Conservation (phyloP, 306 rosid species). For the Malus sieversii region DNA sequence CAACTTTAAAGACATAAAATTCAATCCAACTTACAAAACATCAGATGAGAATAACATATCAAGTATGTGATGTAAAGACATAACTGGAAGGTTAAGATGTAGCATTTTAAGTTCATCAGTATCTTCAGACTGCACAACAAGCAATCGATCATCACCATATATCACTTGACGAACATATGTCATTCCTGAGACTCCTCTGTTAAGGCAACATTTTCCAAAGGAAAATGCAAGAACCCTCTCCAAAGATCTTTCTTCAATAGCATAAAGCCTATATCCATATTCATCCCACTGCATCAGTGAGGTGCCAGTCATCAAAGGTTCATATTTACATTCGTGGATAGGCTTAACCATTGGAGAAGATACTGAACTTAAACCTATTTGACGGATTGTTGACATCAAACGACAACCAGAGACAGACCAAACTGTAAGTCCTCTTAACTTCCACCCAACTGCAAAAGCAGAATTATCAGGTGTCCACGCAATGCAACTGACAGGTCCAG, state of each 20-base stretch:
- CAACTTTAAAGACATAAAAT: neutral
- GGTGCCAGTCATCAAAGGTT: slow-evolving; percentile 91
- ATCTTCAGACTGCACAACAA: slow-evolving; percentile 92
- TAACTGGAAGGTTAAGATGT: slow-evolving; percentile 94
- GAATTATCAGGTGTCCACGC: slow-evolving; percentile 99
- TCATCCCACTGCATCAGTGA: slow-evolving; percentile 95
- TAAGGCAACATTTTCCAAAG: slow-evolving; percentile 94
- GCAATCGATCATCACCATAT: slow-evolving; percentile 82
- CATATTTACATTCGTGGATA: slow-evolving; percentile 64
- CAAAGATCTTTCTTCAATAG: slow-evolving; percentile 62
- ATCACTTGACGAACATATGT: slow-evolving; percentile 87
- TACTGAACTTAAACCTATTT: slow-evolving; percentile 81
- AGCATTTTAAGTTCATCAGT: slow-evolving; percentile 94
- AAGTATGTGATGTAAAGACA: slow-evolving; percentile 31
- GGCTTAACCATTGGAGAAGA: slow-evolving; percentile 83
- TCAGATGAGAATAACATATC: neutral
- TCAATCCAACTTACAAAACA: slow-evolving; percentile 10
- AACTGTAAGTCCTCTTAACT: slow-evolving; percentile 88
- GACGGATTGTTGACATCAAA: slow-evolving; percentile 92
- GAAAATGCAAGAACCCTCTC: slow-evolving; percentile 87
- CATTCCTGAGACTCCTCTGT: slow-evolving; percentile 94
- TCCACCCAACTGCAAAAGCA: slow-evolving; percentile 99
- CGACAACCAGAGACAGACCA: slow-evolving; percentile 99
- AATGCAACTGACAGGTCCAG: slow-evolving; percentile 87
- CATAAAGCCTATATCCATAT: slow-evolving; percentile 87